phyloP scores from a whole-genome alignment of 495 filamentous ascomycete genomes.

The Jackrogersella multiformis region DNA sequence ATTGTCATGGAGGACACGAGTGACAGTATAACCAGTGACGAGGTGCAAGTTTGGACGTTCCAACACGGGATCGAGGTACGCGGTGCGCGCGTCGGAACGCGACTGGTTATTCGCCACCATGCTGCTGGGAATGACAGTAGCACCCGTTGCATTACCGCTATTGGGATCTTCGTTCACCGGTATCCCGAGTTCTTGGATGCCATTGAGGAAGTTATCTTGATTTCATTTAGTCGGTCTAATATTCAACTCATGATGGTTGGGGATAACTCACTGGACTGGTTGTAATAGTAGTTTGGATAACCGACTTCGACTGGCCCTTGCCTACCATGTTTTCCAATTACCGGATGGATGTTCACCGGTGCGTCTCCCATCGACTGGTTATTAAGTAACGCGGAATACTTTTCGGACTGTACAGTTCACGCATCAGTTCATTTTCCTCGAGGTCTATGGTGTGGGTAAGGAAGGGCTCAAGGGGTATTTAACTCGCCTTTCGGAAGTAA shows the following conservation, averaged over 20 bases:
- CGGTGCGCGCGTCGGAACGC: conserved; percentile 61
- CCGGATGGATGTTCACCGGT: conserved; percentile 49
- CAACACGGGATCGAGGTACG: conserved; percentile 54
- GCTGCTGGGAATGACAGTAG: conserved; percentile 57
- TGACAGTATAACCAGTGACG: conserved; percentile 55
- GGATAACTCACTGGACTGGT: conserved; percentile 52
- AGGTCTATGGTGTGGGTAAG: conserved; percentile 9
- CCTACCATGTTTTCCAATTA: conserved; percentile 47
- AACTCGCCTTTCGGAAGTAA: conserved; percentile 64
- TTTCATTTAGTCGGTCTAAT: conserved; percentile 16
- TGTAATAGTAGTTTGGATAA: conserved; percentile 63
- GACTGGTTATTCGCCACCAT: conserved; percentile 57
- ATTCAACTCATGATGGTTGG: neutral
- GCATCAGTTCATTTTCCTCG: conserved; percentile 31
- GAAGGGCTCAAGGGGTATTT: too few relatives aligned
- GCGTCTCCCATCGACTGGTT: conserved; percentile 44
- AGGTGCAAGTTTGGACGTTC: conserved; percentile 58
- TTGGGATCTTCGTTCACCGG: conserved; percentile 56
- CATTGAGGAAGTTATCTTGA: conserved; percentile 62
- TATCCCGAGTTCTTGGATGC: conserved; percentile 60
- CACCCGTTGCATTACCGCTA: conserved; percentile 58
- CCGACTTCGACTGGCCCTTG: conserved; percentile 60
- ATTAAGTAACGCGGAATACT: conserved; percentile 16
- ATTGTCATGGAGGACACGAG: conserved; percentile 47
- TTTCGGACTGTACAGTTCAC: conserved; percentile 24